Base-by-base conservation (phyloP, 2,329 filamentous ascomycete genomes). In the Colletotrichum sojae region DNA sequence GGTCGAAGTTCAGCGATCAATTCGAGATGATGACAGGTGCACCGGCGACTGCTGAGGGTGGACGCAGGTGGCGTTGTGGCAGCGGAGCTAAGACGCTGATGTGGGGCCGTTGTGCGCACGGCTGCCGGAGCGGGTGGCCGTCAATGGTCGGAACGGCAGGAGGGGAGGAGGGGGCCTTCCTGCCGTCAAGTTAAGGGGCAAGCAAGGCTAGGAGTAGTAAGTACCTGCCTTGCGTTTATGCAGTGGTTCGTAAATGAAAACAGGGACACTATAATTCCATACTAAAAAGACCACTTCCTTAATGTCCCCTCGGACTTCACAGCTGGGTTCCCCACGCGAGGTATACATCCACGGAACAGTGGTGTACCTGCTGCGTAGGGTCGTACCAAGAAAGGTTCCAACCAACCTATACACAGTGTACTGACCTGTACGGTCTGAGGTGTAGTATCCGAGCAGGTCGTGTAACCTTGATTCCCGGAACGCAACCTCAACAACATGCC, bases 381-480 rank as follows among this genome's bases (percentile, higher is more conserved):
- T 36, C 31, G 31, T 36, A 36, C 31, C 31, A 36, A 36, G 9
- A 2, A 36, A 36, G 31, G 31, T 8, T 36, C 8, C 31, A 36
- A 36, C 31, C 8, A 36, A 25, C 22, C 22, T 25, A n/a, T n/a
- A n/a, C 31, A 36, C 31, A 36, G 31, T 36, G 8, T 2, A 36
- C 31, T 36, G 31, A 10, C 5, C 31, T 36, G 31, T 36, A 9
- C 31, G 31, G 31, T 9, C 10, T 36, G 31, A 36, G 31, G 40
- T 43, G 40, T 15, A 15, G 40, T 43, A 43, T n/a, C 40, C 40
- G 40, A 43, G 4, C 40, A 43, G 40, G 18, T 9, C n/a, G 52
- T 67, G 64, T 39, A 57, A 63, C 57, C 20, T 31, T 49, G 51
- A 43, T 22, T 62, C 27, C 31, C 31, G 22, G 43, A 12, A 4